Evolutionary conservation across 116 monocot species (phyloP).

Genomic region (Phalaenopsis hybrid): DNA sequence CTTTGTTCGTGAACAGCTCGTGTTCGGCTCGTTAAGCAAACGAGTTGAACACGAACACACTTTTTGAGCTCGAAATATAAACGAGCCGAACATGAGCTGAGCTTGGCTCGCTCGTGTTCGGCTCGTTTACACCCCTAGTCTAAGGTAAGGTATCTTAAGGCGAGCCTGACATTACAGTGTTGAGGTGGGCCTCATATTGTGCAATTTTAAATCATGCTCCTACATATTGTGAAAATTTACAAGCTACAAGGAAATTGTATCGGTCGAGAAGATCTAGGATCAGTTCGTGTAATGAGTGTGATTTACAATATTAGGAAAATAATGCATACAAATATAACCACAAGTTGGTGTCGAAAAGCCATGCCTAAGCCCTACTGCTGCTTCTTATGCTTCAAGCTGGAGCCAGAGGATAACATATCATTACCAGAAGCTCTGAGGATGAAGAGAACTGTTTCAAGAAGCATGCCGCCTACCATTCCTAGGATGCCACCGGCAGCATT

Average conservation of each 20-base stretch:
- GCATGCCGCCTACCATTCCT: conserved; percentile 11
- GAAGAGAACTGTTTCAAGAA: conserved; percentile 10
- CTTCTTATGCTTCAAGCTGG: background rate
- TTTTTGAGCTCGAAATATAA: too few species aligned
- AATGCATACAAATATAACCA: background rate
- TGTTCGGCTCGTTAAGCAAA: too few species aligned
- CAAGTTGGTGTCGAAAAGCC: background rate
- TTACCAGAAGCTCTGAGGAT: conserved; percentile 7
- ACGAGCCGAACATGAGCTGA: too few species aligned
- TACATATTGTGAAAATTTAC: background rate
- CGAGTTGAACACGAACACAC: too few species aligned
- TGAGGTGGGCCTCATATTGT: background rate
- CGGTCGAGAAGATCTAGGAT: background rate
- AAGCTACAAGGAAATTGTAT: background rate
- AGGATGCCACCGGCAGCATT: conserved; percentile 13
- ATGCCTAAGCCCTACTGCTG: background rate
- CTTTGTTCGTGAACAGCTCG: too few species aligned
- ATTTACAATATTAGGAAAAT: background rate
- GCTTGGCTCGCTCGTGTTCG: too few species aligned
- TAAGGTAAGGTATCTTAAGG: too few species aligned
- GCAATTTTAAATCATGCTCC: background rate
- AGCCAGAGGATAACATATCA: background rate
- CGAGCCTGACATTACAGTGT: too few species aligned
- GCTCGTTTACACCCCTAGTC: too few species aligned
- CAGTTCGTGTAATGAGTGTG: background rate